Percentiles rank a stretch among this genome's conserved stretches.
Conservation (phyloP, 1,284 basidiomycete genomes). For the Tylopilus sp. region DNA sequence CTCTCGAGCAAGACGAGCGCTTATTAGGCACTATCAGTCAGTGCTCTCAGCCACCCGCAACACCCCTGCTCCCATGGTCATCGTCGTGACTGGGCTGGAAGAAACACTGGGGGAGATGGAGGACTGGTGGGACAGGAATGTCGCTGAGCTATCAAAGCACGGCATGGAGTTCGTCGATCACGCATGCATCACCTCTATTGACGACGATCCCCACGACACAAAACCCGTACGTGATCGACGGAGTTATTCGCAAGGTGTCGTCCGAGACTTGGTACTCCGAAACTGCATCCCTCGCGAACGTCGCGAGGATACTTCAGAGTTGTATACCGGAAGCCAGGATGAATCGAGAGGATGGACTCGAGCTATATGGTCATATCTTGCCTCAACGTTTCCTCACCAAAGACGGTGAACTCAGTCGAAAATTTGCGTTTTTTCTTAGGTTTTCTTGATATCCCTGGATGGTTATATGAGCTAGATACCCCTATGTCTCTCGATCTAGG, state of each 20-base stretch:
- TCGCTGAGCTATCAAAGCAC: slow-evolving; percentile 22
- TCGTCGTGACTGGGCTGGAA: slow-evolving; percentile 48
- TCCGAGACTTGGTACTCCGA: slow-evolving; percentile 39
- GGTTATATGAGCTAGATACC: neutral
- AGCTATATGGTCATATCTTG: slow-evolving; percentile 29
- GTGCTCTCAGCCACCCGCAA: slow-evolving; percentile 27
- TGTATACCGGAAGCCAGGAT: slow-evolving; percentile 5
- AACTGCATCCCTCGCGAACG: slow-evolving; percentile 21
- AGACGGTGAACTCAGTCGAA: neutral
- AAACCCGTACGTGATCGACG: slow-evolving; percentile 27
- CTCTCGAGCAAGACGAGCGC: slow-evolving; percentile 40
- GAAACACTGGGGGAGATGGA: slow-evolving; percentile 45
- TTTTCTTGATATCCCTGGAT: neutral
- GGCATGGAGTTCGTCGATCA: slow-evolving; percentile 42
- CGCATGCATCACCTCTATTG: slow-evolving; percentile 43
- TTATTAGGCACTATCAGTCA: slow-evolving; percentile 43
- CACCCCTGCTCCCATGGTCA: slow-evolving; percentile 36
- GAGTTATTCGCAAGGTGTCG: slow-evolving; percentile 19
- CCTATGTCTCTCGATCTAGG: neutral
- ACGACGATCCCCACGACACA: slow-evolving; percentile 33
- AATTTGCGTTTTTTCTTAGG: neutral
- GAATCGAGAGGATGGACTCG: slow-evolving; percentile 22
- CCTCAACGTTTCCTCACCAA: slow-evolving; percentile 16
- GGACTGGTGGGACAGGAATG: slow-evolving; percentile 45
- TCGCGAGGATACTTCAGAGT: slow-evolving; percentile 4